Evolutionary conservation across 2,329 filamentous ascomycete species (phyloP).

Genomic region (Penicillium glabrum): DNA sequence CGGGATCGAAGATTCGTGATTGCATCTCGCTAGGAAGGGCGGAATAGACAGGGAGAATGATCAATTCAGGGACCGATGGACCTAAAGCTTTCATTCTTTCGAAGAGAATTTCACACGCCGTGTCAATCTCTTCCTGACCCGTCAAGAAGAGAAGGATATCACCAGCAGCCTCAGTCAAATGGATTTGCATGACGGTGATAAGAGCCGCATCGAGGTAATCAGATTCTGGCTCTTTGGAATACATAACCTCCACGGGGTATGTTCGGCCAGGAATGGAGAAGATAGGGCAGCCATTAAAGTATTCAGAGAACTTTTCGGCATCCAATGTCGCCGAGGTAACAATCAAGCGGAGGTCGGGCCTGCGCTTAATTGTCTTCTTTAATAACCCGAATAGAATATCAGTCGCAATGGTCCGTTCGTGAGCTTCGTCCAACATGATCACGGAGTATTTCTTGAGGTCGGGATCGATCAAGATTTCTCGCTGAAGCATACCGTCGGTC

Average conservation of each 20-base stretch:
- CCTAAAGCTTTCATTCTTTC: constrained; percentile 97
- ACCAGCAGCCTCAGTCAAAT: constrained; percentile 84
- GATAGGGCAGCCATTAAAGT: constrained; percentile 94
- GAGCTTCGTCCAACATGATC: constrained; percentile 97
- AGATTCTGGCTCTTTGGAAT: constrained; percentile 89
- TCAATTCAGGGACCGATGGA: constrained; percentile 82
- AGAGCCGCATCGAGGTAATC: constrained; percentile 93
- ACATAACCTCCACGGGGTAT: constrained; percentile 93
- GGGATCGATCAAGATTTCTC: constrained; percentile 90
- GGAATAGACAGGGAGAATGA: constrained; percentile 95
- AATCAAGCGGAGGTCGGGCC: constrained; percentile 89
- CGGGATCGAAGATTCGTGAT: constrained; percentile 89
- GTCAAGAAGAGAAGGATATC: constrained; percentile 98
- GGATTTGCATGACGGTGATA: constrained; percentile 98
- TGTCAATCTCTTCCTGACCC: constrained; percentile 97
- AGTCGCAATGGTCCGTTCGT: constrained; percentile 94
- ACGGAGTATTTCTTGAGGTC: constrained; percentile 87
- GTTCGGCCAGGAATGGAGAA: constrained; percentile 95
- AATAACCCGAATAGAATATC: constrained; percentile 92
- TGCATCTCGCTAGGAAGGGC: constrained; percentile 92
- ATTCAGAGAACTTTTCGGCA: constrained; percentile 94
- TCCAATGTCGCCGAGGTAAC: constrained; percentile 96
- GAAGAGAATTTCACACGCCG: constrained; percentile 84
- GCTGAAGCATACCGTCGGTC: constrained; percentile 97
- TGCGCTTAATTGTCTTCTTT: constrained; percentile 85